Evolutionary conservation across 75 land plant genomes (phyloP).

Genomic region (Cunninghamia lanceolata): DNA sequence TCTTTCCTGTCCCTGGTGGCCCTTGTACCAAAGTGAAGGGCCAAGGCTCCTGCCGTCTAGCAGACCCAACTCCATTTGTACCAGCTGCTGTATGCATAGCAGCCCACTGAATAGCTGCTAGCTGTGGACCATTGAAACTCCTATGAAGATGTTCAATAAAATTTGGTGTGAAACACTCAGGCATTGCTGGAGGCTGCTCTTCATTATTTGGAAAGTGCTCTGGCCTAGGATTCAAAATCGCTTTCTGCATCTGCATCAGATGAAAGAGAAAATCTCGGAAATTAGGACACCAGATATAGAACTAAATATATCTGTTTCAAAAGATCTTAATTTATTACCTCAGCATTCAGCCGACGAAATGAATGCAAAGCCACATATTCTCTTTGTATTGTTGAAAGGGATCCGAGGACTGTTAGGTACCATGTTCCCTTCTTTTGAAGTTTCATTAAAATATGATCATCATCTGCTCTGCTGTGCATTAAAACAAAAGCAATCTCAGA

Average conservation of each 20-base stretch:
- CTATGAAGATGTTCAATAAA: slow-evolving; percentile 76
- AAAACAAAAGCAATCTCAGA: slow-evolving; percentile 9
- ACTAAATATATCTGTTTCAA: not conserved
- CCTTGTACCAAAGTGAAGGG: slow-evolving; percentile 99
- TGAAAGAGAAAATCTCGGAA: not conserved
- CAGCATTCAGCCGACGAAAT: slow-evolving; percentile 78
- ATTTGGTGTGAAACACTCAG: slow-evolving; percentile 89
- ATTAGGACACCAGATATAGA: not conserved
- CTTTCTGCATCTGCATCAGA: slow-evolving; percentile 78
- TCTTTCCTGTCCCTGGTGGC: slow-evolving; percentile 89
- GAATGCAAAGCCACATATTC: slow-evolving; percentile 97
- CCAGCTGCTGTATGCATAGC: slow-evolving; percentile 96
- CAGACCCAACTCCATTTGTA: slow-evolving; percentile 36
- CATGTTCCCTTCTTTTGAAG: slow-evolving; percentile 59
- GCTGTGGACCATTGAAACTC: slow-evolving; percentile 81
- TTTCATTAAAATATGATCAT: slow-evolving; percentile 61
- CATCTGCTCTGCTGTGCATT: slow-evolving; percentile 34
- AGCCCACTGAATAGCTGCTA: slow-evolving; percentile 93
- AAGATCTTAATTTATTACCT: slow-evolving; percentile 18
- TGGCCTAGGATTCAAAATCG: slow-evolving; percentile 90
- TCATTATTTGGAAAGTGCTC: slow-evolving; percentile 96
- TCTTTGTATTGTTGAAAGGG: slow-evolving; percentile 94
- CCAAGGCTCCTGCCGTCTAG: slow-evolving; percentile 35
- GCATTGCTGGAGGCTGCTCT: slow-evolving; percentile 87
- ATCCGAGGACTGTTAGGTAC: slow-evolving; percentile 91